Conservation (phyloP, 2,329 filamentous ascomycete genomes). For the Hypoxylon sp. region DNA sequence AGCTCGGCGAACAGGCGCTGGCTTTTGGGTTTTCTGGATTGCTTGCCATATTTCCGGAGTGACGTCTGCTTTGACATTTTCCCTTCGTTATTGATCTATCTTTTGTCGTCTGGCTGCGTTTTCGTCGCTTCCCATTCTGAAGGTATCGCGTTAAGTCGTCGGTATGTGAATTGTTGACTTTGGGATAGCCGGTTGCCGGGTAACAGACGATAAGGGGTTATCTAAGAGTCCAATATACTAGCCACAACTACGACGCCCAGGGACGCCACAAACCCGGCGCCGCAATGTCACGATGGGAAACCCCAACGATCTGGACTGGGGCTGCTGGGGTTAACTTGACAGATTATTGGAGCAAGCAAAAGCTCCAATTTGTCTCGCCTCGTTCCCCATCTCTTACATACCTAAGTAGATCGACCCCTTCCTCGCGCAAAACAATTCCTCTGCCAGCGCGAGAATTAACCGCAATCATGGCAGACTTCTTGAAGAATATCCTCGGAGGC, state of each 20-base stretch:
- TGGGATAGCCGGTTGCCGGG: constrained; percentile 24
- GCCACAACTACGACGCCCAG: too few species aligned
- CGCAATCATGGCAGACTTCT: constrained; percentile 66
- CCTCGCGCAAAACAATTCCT: constrained; percentile 38
- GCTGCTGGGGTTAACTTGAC: too few species aligned
- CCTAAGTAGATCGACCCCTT: constrained; percentile 21
- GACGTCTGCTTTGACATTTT: constrained; percentile 60
- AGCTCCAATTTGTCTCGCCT: constrained; percentile 31
- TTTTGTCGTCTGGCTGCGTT: constrained; percentile 3
- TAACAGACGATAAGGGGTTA: constrained; percentile 21
- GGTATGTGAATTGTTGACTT: constrained; percentile 43
- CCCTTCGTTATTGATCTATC: constrained; percentile 4
- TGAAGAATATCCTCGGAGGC: constrained; percentile 78
- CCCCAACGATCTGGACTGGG: not conserved
- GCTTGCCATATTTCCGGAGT: constrained; percentile 64
- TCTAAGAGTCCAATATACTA: not conserved
- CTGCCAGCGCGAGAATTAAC: constrained; percentile 34
- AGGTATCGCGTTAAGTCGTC: not conserved
- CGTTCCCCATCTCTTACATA: constrained; percentile 1
- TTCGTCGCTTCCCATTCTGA: constrained; percentile 9
- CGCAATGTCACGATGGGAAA: not conserved
- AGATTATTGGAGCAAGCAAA: constrained; percentile 7
- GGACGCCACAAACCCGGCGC: not conserved
- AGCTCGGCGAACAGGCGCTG: constrained; percentile 65
- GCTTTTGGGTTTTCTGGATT: constrained; percentile 59